Evolutionary conservation across 2,329 filamentous ascomycete genomes (phyloP), one percentile per base, ranked within the genome.

Genomic region (Calonectria leucothoes): DNA sequence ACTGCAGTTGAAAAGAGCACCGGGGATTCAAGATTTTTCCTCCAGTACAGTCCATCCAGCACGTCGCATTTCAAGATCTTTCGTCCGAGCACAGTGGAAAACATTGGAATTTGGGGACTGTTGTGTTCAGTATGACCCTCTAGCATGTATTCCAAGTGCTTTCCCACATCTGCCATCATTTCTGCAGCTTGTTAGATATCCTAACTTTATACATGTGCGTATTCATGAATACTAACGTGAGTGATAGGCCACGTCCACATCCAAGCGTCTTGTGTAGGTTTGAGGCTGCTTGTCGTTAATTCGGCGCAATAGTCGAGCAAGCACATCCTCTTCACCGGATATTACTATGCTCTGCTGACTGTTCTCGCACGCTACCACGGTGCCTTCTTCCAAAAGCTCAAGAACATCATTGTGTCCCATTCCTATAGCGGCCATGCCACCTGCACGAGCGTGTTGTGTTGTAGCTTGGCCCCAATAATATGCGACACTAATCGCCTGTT

Each of bases 231-330:
- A 52, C 49, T 52, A 1, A 52, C 49, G 39, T 33, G 85, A 87
- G 78, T 87, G 85, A 69, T 86, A 87, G 0, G 84, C 85, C 55
- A 80, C 82, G 15, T 84, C 80, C 1, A 85, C 82, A 29, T 82
- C 81, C 0, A 87, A 72, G 4, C 77, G 63, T 5, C 82, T 78
- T 3, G 81, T 78, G n/a, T 84, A 81, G 0, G 79, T 79, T 4
- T 52, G 15, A 6, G 49, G 49, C 49, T 52, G 27, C 1, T 52
- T 4, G 1, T 52, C 49, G 27, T 52, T 29, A 27, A 52, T 31
- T 52, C 49, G 49, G 6, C 7, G 27, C 27, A 52, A n/a, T 20
- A 31, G 6, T 31, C 27, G 49, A 11, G 15, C 49, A 29, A 52
- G 49, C 4, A 29, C 27, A 31, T n/a, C 49, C 49, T 52, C 49